Evolutionary conservation across 2,329 filamentous ascomycete species (phyloP), one percentile per base, ranked within the genome.

Genomic region (Aspergillus cejpii): DNA sequence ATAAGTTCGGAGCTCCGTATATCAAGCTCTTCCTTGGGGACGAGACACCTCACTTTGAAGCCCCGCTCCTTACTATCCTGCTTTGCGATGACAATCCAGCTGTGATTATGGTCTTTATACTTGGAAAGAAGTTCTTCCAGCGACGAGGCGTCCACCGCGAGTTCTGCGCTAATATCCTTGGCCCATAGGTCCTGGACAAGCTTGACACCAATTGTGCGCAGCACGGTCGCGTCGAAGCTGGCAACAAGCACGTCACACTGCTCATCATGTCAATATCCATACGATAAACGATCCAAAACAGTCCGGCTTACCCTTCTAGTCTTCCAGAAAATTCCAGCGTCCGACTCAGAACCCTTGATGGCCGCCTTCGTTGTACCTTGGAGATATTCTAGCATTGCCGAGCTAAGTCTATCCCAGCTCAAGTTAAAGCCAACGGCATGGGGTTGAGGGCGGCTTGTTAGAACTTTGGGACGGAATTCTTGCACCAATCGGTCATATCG

Each of bases 381-480:
- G 10, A 78, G 60, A 52, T 76, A 75, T 26, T 75, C 74, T 10
- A 58, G 52, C 61, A 87, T 80, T 1, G 74, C 74, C 31, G 79
- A 79, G 5, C 83, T 83, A 3, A 95, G 73, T 45, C 84, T 81
- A 57, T 96, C 90, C 81, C 90, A 94, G 19, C 86, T 86, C 31
- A 97, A 72, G 59, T 89, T 94, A 61, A 97, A 91, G 1, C 94
- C 92, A 8, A 97, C 92, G 4, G 88, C 91, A 61, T 94, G 87
- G 15, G 81, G 80, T 56, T 83, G 81, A 44, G 79, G 75, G 34
- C 78, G 73, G 45, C 77, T 78, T 19, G 74, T 76, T 31, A 80
- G 74, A 33, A 81, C 78, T 51, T 81, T 84, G 4, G 86, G 85
- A 6, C 83, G 79, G 59, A 94, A 86, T 49, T 94, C 86, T 61